phyloP scores from a whole-genome alignment of 208 protist genomes.

The Willaertia magna region DNA sequence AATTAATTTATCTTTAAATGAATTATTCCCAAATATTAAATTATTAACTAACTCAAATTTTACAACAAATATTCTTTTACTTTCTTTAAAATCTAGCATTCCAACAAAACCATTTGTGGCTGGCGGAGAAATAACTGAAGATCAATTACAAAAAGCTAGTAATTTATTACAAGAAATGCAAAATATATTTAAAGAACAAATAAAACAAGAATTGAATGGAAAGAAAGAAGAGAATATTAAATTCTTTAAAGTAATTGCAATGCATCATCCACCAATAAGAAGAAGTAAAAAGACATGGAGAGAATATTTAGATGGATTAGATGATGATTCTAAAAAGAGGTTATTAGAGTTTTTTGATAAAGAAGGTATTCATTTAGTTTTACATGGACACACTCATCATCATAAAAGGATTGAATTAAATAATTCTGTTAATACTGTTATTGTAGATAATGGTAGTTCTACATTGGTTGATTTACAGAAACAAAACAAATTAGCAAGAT shows the following conservation, averaged over 20 bases:
- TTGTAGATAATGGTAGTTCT: not conserved
- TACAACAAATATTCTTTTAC: not conserved
- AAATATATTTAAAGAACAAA: not conserved
- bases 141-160: not conserved
- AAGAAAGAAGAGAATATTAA: not conserved
- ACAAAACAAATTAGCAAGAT: not conserved
- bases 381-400: not conserved
- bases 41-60: not conserved
- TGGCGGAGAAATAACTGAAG: not conserved
- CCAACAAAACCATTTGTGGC: constrained; percentile 8
- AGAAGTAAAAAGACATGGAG: not conserved
- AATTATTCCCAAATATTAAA: not conserved
- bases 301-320: not conserved
- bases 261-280: constrained; percentile 4
- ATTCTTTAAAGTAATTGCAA: not conserved
- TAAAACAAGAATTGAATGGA: not conserved
- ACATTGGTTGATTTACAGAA: not conserved
- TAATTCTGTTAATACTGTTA: not conserved
- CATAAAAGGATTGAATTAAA: not conserved
- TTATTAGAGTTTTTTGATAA: not conserved
- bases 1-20: not conserved
- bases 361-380: not conserved
- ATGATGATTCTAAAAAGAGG: not conserved
- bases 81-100: not conserved
- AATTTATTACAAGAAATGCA: not conserved